Percentiles rank a stretch among this genome's conserved stretches.
Evolutionary conservation across 2,329 filamentous ascomycete genomes (phyloP).

Genomic region (Fusarium odoratissimum): DNA sequence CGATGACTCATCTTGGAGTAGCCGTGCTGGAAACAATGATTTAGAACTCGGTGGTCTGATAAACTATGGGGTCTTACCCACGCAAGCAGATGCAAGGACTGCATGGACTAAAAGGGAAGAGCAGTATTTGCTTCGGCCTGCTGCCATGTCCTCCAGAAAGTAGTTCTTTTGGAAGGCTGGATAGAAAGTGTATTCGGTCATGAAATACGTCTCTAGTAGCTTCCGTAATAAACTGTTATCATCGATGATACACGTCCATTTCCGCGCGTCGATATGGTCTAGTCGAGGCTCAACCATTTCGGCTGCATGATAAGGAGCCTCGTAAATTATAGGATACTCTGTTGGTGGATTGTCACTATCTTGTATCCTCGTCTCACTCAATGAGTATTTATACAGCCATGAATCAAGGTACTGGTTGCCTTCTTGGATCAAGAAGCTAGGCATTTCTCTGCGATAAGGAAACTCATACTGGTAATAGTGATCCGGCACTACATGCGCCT

Average conservation of each 20-base stretch:
- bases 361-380: neutral
- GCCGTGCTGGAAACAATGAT: neutral
- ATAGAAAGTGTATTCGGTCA: neutral
- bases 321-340: neutral
- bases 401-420: neutral
- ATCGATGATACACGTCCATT: neutral
- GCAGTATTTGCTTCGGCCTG: neutral
- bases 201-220: neutral
- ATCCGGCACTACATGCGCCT: neutral
- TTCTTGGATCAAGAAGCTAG: neutral
- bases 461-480: constrained; percentile 1
- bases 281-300: neutral
- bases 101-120: constrained; percentile 4
- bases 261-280: fast-evolving
- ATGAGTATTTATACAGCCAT: neutral
- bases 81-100: constrained; percentile 1
- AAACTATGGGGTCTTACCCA: neutral
- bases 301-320: neutral
- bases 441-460: neutral
- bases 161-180: constrained; percentile 7
- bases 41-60: neutral
- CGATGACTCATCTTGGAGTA: neutral
- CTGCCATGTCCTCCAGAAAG: neutral
- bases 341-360: neutral
- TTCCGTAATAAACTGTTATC: neutral